phyloP scores from a whole-genome alignment of 306 rosid species.

The Glycine latifolia region DNA sequence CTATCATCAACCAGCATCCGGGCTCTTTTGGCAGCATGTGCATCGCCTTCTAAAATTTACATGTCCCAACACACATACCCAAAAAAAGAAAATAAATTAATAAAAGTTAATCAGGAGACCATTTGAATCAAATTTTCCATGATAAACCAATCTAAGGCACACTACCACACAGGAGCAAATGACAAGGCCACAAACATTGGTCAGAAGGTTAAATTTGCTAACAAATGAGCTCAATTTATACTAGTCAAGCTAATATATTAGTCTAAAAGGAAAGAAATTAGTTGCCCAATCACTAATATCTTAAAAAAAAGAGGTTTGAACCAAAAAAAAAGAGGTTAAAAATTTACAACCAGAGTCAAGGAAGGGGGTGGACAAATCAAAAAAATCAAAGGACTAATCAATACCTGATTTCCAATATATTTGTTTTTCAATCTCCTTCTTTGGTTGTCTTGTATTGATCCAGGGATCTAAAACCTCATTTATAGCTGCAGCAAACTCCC shows the following conservation, averaged over 20 bases:
- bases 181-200: conserved; percentile 29
- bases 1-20: conserved; percentile 72
- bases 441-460: conserved; percentile 94
- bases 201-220: conserved; percentile 15
- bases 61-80: conserved; percentile 44
- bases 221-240: background rate
- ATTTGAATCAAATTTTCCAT: conserved; percentile 20
- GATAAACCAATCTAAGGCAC: conserved; percentile 12
- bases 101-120: conserved; percentile 1
- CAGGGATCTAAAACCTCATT: conserved; percentile 98
- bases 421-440: conserved; percentile 88
- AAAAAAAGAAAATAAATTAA: background rate
- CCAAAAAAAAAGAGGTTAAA: background rate
- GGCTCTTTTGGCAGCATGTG: conserved; percentile 77
- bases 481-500: conserved; percentile 95
- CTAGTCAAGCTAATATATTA: background rate
- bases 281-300: background rate
- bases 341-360: background rate
- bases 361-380: background rate
- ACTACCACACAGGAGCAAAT: background rate
- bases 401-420: conserved; percentile 89
- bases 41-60: conserved; percentile 70
- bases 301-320: background rate
- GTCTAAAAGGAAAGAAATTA: conserved; percentile 4
- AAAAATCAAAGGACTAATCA: conserved; percentile 24